phyloP scores from a whole-genome alignment of 495 filamentous ascomycete species.

The Penicillium verhagenii region DNA sequence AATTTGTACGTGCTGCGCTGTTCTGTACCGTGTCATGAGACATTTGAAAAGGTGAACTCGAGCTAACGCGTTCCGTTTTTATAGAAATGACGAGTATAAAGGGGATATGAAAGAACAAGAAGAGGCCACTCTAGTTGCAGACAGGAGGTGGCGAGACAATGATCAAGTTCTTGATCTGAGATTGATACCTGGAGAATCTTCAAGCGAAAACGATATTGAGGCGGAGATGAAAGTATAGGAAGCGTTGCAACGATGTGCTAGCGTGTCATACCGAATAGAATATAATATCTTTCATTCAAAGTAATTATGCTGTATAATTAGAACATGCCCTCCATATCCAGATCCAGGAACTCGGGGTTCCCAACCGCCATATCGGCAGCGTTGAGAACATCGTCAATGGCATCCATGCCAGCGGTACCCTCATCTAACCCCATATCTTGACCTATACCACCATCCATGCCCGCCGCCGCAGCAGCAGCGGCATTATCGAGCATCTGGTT shows the following conservation, averaged over 20 bases:
- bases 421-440: constrained; percentile 33
- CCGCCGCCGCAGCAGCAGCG: constrained; percentile 34
- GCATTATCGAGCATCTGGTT: constrained; percentile 49
- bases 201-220: too few species aligned
- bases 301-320: constrained; percentile 4
- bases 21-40: too few species aligned
- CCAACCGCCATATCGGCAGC: constrained; percentile 48
- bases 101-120: too few species aligned
- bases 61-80: neutral
- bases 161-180: too few species aligned
- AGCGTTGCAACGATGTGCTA: too few species aligned
- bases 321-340: constrained; percentile 53
- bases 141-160: too few species aligned
- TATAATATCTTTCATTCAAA: neutral
- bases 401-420: constrained; percentile 33
- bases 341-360: constrained; percentile 49
- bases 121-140: too few species aligned
- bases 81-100: neutral
- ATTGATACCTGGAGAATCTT: too few species aligned
- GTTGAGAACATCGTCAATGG: constrained; percentile 49
- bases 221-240: too few species aligned
- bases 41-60: neutral
- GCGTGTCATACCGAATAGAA: too few species aligned
- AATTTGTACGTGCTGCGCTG: constrained; percentile 14
- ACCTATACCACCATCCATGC: constrained; percentile 26